Conservation (phyloP, 1,284 basidiomycete species). For the Rhodotorula sp. region DNA sequence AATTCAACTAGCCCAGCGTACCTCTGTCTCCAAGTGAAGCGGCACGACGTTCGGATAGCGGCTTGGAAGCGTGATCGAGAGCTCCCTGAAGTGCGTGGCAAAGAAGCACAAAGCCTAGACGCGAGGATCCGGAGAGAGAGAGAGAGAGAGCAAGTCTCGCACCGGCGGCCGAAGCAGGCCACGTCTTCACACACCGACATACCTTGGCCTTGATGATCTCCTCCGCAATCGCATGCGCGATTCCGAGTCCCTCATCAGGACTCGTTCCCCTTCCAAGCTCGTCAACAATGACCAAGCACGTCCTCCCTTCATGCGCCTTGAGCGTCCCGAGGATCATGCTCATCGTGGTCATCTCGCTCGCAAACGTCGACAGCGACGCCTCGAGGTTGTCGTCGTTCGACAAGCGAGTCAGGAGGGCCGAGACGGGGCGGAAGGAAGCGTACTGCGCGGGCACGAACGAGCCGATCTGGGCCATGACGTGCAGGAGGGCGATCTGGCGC, state of each 20-base stretch:
- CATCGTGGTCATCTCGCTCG: constrained; percentile 82
- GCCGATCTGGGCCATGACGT: constrained; percentile 64
- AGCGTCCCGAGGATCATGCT: constrained; percentile 75
- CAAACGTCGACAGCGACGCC: constrained; percentile 83
- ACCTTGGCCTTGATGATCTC: constrained; percentile 70
- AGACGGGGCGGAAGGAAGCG: constrained; percentile 67
- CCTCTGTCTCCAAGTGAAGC: constrained; percentile 77
- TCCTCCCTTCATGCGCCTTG: constrained; percentile 34
- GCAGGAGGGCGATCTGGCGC: constrained; percentile 76
- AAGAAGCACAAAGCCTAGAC: constrained; percentile 78
- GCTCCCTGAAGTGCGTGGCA: constrained; percentile 69
- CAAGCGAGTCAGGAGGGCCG: constrained; percentile 76
- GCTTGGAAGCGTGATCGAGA: constrained; percentile 47
- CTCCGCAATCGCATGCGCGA: constrained; percentile 90
- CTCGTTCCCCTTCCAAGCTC: constrained; percentile 65
- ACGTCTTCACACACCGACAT: neutral
- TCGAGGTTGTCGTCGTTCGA: constrained; percentile 83
- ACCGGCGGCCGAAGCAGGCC: too few species aligned
- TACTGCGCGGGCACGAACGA: constrained; percentile 76
- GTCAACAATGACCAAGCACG: constrained; percentile 80
- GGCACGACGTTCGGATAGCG: constrained; percentile 53
- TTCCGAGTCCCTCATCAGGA: constrained; percentile 61
- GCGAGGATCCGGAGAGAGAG: neutral
- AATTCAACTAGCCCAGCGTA: constrained; percentile 46
- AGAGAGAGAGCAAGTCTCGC: neutral